Percentiles rank a stretch among this genome's conserved stretches.
Evolutionary conservation across 139 green algal genomes (phyloP).

Genomic region (Coccomyxa sp.): DNA sequence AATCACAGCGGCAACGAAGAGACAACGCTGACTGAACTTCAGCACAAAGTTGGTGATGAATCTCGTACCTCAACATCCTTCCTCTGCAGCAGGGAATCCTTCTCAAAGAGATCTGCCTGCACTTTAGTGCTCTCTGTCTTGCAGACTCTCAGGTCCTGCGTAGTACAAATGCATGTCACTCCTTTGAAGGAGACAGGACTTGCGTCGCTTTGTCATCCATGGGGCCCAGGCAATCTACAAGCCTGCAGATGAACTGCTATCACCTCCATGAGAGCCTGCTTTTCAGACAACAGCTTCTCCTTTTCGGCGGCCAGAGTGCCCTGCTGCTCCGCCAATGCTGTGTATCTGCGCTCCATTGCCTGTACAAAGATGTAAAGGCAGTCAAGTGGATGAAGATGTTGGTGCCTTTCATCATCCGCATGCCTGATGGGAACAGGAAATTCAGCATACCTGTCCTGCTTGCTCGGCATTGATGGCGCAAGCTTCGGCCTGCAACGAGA

Average conservation of each 20-base stretch:
- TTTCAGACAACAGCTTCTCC: constrained; percentile 29
- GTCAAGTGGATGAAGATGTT: too few species aligned
- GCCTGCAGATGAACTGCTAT: neutral
- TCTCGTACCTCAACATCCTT: constrained; percentile 19
- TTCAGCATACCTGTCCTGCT: constrained; percentile 22
- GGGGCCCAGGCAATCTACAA: neutral
- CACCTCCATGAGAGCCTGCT: constrained; percentile 19
- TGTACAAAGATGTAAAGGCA: constrained; percentile 16
- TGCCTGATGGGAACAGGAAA: too few species aligned
- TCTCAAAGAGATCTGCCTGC: constrained; percentile 29
- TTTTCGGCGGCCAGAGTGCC: constrained; percentile 22
- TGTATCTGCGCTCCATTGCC: constrained; percentile 47
- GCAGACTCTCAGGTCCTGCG: constrained; percentile 21
- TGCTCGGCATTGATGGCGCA: constrained; percentile 40
- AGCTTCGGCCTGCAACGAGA: constrained; percentile 26
- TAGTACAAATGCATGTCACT: neutral
- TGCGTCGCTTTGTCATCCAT: too few species aligned
- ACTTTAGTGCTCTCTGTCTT: constrained; percentile 28
- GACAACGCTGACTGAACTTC: too few species aligned
- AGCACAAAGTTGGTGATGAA: too few species aligned
- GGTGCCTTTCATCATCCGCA: too few species aligned
- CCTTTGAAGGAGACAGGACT: neutral
- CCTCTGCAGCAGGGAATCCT: constrained; percentile 29
- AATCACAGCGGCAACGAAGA: neutral
- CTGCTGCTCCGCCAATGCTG: constrained; percentile 29